Conservation (phyloP, 768 basidiomycete species). For the Floccularia luteovirens region DNA sequence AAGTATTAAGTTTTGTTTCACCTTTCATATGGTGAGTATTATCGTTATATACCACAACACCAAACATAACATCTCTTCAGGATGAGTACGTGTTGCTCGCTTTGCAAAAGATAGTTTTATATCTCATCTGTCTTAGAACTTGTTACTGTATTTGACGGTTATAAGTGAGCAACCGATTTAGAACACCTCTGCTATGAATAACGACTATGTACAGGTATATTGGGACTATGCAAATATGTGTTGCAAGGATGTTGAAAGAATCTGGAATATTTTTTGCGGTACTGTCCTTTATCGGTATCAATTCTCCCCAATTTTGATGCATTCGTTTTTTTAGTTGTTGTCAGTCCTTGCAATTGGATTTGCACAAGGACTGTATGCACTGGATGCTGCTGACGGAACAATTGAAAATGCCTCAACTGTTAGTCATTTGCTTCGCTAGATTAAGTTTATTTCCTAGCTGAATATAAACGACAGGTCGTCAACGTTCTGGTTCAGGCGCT, state of each 20-base stretch:
- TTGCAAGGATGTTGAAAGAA: slow-evolving; percentile 89
- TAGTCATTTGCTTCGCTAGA: slow-evolving; percentile 9
- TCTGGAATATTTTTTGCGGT: slow-evolving; percentile 91
- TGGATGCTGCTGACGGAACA: slow-evolving; percentile 86
- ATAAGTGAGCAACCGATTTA: slow-evolving; percentile 44
- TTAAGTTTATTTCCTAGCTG: neutral
- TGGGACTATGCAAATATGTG: slow-evolving; percentile 91
- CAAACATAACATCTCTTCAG: slow-evolving; percentile 22
- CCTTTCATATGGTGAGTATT: slow-evolving; percentile 76
- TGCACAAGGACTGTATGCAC: slow-evolving; percentile 77
- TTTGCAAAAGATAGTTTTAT: neutral
- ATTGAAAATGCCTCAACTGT: slow-evolving; percentile 46
- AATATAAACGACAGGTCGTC: slow-evolving; percentile 37
- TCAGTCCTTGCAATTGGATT: slow-evolving; percentile 83
- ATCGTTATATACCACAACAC: neutral
- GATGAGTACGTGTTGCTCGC: slow-evolving; percentile 60
- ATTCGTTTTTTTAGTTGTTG: slow-evolving; percentile 62
- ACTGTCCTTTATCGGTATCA: no score
- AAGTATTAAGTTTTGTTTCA: slow-evolving; percentile 80
- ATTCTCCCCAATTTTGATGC: no score
- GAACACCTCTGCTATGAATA: neutral
- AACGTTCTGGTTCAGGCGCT: slow-evolving; percentile 75
- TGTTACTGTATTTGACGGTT: slow-evolving; percentile 75
- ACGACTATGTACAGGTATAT: slow-evolving; percentile 47
- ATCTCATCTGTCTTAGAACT: slow-evolving; percentile 41